Evolutionary conservation across 192 early-diverging fungal genomes (phyloP).

Genomic region (Podila epigama): DNA sequence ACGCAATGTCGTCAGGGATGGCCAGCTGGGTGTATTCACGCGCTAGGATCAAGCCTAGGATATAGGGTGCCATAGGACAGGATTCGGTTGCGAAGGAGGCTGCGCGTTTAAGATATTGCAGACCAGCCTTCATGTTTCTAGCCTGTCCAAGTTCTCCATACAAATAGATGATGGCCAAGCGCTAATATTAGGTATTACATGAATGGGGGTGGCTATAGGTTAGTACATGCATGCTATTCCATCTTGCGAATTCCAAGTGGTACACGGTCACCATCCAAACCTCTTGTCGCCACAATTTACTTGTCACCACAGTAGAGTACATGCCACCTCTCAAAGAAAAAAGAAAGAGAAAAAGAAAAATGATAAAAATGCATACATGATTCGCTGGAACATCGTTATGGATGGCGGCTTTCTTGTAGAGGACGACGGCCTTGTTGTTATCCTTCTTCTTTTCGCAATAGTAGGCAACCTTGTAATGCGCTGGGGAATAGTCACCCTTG

Average conservation of each 20-base stretch:
- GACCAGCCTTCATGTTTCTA: conserved; percentile 75
- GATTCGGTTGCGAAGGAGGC: conserved; percentile 72
- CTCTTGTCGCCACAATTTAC: no score
- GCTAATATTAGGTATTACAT: conserved; percentile 49
- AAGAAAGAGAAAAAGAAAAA: not conserved
- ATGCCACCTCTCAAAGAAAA: not conserved
- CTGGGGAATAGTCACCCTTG: conserved; percentile 69
- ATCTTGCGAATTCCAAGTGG: no score
- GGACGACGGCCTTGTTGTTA: conserved; percentile 66
- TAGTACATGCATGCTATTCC: no score
- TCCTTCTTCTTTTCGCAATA: conserved; percentile 71
- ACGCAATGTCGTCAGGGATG: conserved; percentile 66
- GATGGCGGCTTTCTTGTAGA: conserved; percentile 74
- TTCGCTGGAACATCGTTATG: conserved; percentile 71
- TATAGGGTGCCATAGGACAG: conserved; percentile 78
- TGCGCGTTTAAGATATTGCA: conserved; percentile 84
- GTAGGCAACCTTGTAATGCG: conserved; percentile 70
- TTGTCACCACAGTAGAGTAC: not conserved
- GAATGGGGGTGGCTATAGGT: no score
- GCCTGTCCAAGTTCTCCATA: conserved; percentile 74
- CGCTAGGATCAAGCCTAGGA: conserved; percentile 84
- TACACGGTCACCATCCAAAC: no score
- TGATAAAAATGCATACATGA: conserved; percentile 56
- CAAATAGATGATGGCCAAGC: conserved; percentile 79
- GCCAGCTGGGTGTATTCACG: conserved; percentile 62